Conservation (phyloP, 2,329 filamentous ascomycete species). For the Cercospora zeina region DNA sequence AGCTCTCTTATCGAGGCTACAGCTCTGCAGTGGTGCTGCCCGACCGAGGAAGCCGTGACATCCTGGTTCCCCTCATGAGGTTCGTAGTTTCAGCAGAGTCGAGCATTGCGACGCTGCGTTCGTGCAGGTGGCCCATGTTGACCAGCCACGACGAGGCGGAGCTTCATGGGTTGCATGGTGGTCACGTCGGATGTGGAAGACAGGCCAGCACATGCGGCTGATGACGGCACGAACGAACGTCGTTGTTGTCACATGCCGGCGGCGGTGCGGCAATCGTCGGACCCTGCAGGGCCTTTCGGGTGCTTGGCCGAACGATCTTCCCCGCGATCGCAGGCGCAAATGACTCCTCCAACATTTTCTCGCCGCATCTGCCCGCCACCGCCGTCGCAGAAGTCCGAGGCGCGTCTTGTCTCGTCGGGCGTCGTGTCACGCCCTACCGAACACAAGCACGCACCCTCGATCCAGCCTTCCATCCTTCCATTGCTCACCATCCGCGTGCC, state of each 20-base stretch:
- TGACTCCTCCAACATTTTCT: slow-evolving; percentile 11
- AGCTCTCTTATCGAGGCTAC: slow-evolving; percentile 2
- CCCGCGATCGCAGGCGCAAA: slow-evolving; percentile 8
- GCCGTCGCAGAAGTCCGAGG: not conserved
- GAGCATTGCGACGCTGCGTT: slow-evolving; percentile 1
- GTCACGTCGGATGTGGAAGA: no score
- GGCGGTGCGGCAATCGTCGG: not conserved
- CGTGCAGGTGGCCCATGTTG: not conserved
- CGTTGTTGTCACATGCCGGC: slow-evolving; percentile 1
- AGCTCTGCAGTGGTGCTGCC: not conserved
- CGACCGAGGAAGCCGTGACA: slow-evolving; percentile 3
- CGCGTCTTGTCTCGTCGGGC: not conserved
- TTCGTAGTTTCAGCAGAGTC: slow-evolving; percentile 4
- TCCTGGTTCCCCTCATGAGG: slow-evolving; percentile 4
- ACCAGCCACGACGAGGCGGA: not conserved
- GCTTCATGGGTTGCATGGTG: no score
- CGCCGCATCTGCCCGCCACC: slow-evolving; percentile 15
- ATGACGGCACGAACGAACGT: not conserved
- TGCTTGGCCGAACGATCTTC: slow-evolving; percentile 8
- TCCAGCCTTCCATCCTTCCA: not conserved
- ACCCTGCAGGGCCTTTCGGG: slow-evolving; percentile 2
- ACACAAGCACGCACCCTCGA: not conserved
- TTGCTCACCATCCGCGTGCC: not conserved
- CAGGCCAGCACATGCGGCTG: not conserved
- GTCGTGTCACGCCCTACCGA: not conserved